Conservation (phyloP, 441 rosid genomes). For the Eruca vesicaria region DNA sequence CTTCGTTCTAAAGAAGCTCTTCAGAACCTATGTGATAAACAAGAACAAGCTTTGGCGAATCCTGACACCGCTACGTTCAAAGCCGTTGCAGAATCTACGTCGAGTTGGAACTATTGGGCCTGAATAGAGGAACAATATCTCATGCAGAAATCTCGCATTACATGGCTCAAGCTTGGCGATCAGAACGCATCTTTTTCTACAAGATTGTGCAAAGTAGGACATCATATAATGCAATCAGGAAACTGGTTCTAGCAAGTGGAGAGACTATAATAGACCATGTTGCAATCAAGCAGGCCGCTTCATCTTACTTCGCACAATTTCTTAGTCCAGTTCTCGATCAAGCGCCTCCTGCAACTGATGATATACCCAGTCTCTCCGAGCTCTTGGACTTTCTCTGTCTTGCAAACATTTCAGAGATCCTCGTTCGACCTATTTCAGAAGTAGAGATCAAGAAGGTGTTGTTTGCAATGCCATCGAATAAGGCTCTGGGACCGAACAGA, state of each 20-base stretch:
- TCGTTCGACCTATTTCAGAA: not conserved
- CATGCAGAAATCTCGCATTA: not conserved
- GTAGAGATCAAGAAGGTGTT: not conserved
- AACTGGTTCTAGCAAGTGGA: not conserved
- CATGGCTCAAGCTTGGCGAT: not conserved
- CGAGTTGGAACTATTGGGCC: not conserved
- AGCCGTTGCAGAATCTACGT: not conserved
- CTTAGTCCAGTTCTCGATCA: not conserved
- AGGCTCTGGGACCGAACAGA: not conserved
- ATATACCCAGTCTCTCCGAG: not conserved
- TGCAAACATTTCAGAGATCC: not conserved
- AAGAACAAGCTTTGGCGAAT: not conserved
- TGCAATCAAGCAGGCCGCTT: not conserved
- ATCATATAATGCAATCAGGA: not conserved
- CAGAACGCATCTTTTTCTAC: not conserved
- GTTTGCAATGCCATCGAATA: not conserved
- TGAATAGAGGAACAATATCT: not conserved
- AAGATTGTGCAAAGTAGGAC: not conserved
- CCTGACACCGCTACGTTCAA: not conserved
- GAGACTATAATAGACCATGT: not conserved
- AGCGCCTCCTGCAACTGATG: not conserved
- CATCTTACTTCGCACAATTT: not conserved
- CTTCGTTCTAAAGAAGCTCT: not conserved
- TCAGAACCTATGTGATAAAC: not conserved
- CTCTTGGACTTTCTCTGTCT: not conserved